Evolutionary conservation across 192 early-diverging fungal species (phyloP).

Genomic region (Mortierella hygrophila): DNA sequence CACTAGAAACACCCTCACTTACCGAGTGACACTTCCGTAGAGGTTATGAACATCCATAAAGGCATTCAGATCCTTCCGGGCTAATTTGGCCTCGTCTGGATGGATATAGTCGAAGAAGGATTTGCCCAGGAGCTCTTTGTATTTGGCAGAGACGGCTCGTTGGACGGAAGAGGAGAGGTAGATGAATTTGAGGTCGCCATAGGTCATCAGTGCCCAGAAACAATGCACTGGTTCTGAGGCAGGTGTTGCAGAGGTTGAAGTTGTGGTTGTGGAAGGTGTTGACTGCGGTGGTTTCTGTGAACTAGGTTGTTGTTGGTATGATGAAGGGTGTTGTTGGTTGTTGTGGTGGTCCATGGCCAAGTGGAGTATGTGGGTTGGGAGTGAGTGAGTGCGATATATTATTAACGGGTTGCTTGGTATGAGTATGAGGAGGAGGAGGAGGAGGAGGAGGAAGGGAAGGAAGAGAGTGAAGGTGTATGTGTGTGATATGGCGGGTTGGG

Average conservation of each 20-base stretch:
- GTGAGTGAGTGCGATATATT: neutral
- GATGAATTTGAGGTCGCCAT: conserved; percentile 58
- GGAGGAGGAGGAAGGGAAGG: neutral
- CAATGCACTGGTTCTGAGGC: conserved; percentile 35
- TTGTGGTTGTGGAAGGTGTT: conserved; percentile 10
- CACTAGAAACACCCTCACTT: neutral
- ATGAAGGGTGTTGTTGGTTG: neutral
- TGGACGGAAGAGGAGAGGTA: conserved; percentile 58
- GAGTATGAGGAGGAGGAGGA: neutral
- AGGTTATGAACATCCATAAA: conserved; percentile 59
- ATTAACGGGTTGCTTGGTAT: neutral
- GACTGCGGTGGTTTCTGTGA: neutral
- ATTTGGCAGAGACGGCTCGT: conserved; percentile 48
- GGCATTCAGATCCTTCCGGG: conserved; percentile 54
- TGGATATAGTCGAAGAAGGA: conserved; percentile 63
- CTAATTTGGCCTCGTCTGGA: conserved; percentile 56
- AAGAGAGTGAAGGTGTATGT: neutral
- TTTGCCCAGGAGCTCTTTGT: conserved; percentile 53
- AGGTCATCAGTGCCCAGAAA: conserved; percentile 60
- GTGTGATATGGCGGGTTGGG: neutral
- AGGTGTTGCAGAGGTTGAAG: conserved; percentile 12
- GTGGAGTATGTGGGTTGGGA: neutral
- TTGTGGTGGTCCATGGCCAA: conserved; percentile 14
- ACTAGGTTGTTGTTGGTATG: neutral
- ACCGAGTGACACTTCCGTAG: conserved; percentile 60